A percentile compares a stretch with the other conserved stretches of the same genome.
Evolutionary conservation across 768 basidiomycete species (phyloP).

Genomic region (Naganishia friedmannii): DNA sequence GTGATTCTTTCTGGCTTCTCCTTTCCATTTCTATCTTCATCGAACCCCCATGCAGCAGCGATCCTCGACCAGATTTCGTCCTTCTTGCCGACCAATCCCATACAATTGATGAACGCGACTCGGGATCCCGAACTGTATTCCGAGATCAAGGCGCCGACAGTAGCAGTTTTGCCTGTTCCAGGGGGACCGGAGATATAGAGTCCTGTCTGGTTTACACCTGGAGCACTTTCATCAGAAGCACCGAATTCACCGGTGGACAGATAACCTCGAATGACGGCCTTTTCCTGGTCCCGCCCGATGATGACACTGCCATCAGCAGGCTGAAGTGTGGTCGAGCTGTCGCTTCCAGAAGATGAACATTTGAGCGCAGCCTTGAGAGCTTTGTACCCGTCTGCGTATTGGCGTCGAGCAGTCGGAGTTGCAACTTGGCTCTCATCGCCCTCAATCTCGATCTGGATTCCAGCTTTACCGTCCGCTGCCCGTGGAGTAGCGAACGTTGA

Average conservation of each 20-base stretch:
- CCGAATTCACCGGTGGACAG: slow-evolving; percentile 31
- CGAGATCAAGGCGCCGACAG: slow-evolving; percentile 44
- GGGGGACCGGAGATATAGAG: slow-evolving; percentile 90
- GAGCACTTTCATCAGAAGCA: slow-evolving; percentile 35
- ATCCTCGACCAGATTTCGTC: slow-evolving; percentile 47
- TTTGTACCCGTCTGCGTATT: slow-evolving; percentile 39
- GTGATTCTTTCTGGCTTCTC: slow-evolving; percentile 22
- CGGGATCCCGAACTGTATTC: slow-evolving; percentile 30
- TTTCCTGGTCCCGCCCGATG: slow-evolving; percentile 48
- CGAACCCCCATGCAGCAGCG: slow-evolving; percentile 42
- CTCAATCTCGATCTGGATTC: neutral
- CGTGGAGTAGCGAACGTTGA: slow-evolving; percentile 14
- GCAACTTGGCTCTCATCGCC: slow-evolving; percentile 9
- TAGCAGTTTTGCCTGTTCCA: slow-evolving; percentile 71
- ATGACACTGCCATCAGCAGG: slow-evolving; percentile 34
- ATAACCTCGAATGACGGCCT: slow-evolving; percentile 38
- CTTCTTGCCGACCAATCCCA: slow-evolving; percentile 42
- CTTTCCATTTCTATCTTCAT: slow-evolving; percentile 30
- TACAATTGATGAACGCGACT: slow-evolving; percentile 50
- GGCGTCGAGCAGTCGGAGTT: neutral
- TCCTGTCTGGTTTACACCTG: slow-evolving; percentile 45
- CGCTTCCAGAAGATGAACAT: slow-evolving; percentile 37
- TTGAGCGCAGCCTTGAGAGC: slow-evolving; percentile 45
- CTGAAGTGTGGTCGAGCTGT: neutral
- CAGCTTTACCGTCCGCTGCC: neutral